Evolutionary conservation across 139 green algal genomes (phyloP).

Genomic region (Pleodorina starrii): DNA sequence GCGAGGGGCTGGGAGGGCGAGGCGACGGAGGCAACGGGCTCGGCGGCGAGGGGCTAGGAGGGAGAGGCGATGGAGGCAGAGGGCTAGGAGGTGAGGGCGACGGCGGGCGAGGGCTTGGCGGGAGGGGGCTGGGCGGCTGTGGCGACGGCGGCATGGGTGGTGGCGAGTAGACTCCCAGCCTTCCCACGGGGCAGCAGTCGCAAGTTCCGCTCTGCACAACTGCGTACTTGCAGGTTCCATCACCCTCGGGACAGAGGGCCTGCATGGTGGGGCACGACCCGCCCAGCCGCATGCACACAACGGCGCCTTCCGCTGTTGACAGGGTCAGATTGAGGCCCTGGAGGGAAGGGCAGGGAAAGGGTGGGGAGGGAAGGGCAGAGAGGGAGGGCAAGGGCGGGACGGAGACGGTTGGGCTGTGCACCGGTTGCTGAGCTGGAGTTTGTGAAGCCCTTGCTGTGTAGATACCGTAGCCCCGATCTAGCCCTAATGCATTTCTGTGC

Average conservation of each 20-base stretch:
- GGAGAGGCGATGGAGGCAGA: background rate
- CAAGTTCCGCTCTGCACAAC: conserved; percentile 43
- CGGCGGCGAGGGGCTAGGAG: background rate
- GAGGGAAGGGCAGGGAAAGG: no score
- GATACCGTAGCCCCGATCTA: no score
- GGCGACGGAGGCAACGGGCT: background rate
- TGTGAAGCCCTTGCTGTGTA: no score
- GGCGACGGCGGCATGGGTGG: conserved; percentile 11
- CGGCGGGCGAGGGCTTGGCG: background rate
- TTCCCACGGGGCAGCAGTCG: conserved; percentile 52
- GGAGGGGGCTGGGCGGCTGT: background rate
- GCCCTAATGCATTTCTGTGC: no score
- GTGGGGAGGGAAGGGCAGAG: no score
- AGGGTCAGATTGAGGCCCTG: conserved; percentile 48
- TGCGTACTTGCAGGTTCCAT: conserved; percentile 40
- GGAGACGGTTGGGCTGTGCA: no score
- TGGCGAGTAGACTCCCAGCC: conserved; percentile 37
- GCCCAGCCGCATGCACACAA: conserved; percentile 44
- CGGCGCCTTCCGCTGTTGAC: conserved; percentile 25
- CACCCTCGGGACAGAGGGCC: conserved; percentile 28
- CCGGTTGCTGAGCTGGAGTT: no score
- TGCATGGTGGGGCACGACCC: conserved; percentile 19
- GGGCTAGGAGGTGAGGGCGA: background rate
- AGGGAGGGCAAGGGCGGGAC: no score
- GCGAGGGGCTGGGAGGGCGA: background rate